Evolutionary conservation across 2,329 filamentous ascomycete species (phyloP).

Genomic region (Teratosphaeria destructans): DNA sequence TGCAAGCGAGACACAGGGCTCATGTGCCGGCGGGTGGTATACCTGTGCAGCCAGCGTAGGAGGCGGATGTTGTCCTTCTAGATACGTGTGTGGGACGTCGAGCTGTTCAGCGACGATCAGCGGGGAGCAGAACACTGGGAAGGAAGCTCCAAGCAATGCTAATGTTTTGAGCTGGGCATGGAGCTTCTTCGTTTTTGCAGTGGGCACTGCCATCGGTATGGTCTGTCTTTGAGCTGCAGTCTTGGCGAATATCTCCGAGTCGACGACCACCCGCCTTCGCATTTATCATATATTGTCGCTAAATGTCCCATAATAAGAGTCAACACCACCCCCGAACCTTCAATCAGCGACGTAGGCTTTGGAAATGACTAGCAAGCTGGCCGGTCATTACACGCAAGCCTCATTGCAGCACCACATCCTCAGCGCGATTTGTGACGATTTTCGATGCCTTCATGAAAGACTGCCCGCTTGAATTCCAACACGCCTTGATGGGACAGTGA

Average conservation of each 20-base stretch:
- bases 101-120: slow-evolving; percentile 54
- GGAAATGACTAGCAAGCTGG: background rate
- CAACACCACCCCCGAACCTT: background rate
- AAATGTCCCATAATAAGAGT: too few relatives aligned
- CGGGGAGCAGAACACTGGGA: slow-evolving; percentile 45
- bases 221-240: slow-evolving; percentile 22
- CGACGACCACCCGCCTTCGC: background rate
- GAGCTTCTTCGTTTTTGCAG: slow-evolving; percentile 20
- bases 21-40: slow-evolving; percentile 73
- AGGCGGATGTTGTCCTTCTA: slow-evolving; percentile 74
- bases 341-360: too few relatives aligned
- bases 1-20: slow-evolving; percentile 22
- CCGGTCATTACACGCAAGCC: background rate
- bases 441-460: background rate
- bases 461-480: background rate
- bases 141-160: slow-evolving; percentile 30
- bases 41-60: slow-evolving; percentile 55
- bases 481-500: background rate
- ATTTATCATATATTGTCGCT: background rate
- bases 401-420: background rate
- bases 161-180: slow-evolving; percentile 22
- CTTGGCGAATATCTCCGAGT: background rate
- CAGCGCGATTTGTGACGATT: background rate
- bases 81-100: slow-evolving; percentile 58
- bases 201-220: slow-evolving; percentile 29